These are phyloP conservation scores for Butyriboletus loyo DNA, from an alignment of 768 basidiomycete species.

Conservation along the genomic window DNA sequence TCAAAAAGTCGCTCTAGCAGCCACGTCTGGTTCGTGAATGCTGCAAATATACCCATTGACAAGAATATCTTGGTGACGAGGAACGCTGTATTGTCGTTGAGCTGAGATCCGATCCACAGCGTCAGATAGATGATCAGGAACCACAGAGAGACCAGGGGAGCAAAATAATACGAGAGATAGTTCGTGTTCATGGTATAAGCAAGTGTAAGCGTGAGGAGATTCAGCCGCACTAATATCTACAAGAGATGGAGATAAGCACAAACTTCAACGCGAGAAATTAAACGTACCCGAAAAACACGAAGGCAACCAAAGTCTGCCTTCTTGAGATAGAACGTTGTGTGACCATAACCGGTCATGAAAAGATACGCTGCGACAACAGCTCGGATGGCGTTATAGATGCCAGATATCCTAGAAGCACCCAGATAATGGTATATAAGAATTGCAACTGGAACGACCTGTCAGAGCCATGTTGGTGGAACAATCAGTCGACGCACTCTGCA, in stretches of 20 bases:
- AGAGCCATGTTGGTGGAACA: neutral
- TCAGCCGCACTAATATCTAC: constrained; percentile 77
- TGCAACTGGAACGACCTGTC: constrained; percentile 49
- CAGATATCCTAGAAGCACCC: constrained; percentile 84
- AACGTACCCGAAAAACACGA: constrained; percentile 65
- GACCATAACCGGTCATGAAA: constrained; percentile 93
- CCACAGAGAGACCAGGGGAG: constrained; percentile 89
- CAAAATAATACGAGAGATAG: constrained; percentile 89
- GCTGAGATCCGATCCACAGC: constrained; percentile 63
- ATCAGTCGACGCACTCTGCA: constrained; percentile 67
- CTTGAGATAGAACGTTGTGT: constrained; percentile 83
- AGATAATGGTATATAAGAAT: constrained; percentile 93
- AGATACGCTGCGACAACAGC: constrained; percentile 86
- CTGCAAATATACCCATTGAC: constrained; percentile 61
- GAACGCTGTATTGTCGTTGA: constrained; percentile 69
- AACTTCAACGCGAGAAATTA: neutral
- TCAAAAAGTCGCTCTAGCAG: constrained; percentile 63
- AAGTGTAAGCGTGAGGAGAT: constrained; percentile 76
- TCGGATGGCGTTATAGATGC: constrained; percentile 91
- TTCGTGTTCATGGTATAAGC: constrained; percentile 91
- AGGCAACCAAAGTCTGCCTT: constrained; percentile 84
- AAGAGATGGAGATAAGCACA: constrained; percentile 1
- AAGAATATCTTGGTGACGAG: constrained; percentile 66
- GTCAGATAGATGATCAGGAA: constrained; percentile 84
- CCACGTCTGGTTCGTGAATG: constrained; percentile 62